Base-by-base conservation (phyloP, 352 stramenopile species). In the Saprolegnia parasitica region DNA sequence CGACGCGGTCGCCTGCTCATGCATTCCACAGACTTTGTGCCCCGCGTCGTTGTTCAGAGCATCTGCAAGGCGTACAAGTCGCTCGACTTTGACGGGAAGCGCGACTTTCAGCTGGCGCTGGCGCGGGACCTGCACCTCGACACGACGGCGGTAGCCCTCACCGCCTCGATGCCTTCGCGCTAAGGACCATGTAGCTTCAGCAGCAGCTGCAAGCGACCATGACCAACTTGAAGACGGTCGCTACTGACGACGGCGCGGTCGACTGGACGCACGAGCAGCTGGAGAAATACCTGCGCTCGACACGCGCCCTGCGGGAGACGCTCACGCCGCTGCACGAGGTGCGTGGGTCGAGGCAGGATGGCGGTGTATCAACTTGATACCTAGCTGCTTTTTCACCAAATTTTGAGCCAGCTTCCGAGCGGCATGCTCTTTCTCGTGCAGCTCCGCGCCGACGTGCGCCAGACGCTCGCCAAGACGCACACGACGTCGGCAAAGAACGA, bases 351-450 rank as follows among this genome's bases (percentile, higher is more conserved):
- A n/a, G n/a, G n/a, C n/a, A n/a, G n/a, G n/a, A n/a, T n/a, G n/a
- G n/a, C n/a, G n/a, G n/a, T n/a, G 52, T 42, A 24, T 55, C 24
- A 55, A 60, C 52, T 60, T 60, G 24, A 40, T 21, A 15, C 15
- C 40, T 75, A 91, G 86, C 90, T 81, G 3, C 89, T 91, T 45
- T 93, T 93, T 71, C 81, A 91, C 67, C 82, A 93, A 61, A 88
- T 93, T 42, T 65, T 93, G 46, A 90, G 83, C n/a, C 84, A 92
- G 65, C 76, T 79, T n/a, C 78, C 88, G 61, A 84, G 77, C 20
- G 86, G 86, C 11, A 93, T 93, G 86, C 68, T 93, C 21, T 93
- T 93, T 67, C 78, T 93, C 52, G 79, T 93, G 26, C 77, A 92
- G 18, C 79, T 93, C 74, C 80, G 86, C 37, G 81, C 86, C 0